These are phyloP conservation scores for Wickerhamiella hasegawae DNA, from an alignment of 805 yeast genomes.

Conservation along the genomic window DNA sequence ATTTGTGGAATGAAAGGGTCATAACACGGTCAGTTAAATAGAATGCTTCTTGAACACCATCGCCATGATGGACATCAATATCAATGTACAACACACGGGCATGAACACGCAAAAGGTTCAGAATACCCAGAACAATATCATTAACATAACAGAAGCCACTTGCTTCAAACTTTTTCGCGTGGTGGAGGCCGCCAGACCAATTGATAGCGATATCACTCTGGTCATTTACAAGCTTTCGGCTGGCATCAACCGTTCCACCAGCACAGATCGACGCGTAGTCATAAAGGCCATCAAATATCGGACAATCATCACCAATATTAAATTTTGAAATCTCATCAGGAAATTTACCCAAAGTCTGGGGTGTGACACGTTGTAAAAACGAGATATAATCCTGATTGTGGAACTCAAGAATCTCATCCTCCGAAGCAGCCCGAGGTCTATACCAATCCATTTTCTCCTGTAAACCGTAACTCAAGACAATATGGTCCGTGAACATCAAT, in stretches of 20 bases:
- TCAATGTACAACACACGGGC: slow-evolving; percentile 80
- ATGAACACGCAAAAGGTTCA: slow-evolving; percentile 63
- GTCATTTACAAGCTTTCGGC: slow-evolving; percentile 63
- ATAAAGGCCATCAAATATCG: slow-evolving; percentile 86
- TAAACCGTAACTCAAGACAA: slow-evolving; percentile 68
- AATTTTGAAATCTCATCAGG: slow-evolving; percentile 47
- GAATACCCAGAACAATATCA: slow-evolving; percentile 74
- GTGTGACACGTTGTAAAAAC: slow-evolving; percentile 61
- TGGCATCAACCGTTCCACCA: slow-evolving; percentile 84
- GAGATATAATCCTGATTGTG: slow-evolving; percentile 79
- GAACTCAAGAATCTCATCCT: slow-evolving; percentile 61
- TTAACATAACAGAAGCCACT: slow-evolving; percentile 84
- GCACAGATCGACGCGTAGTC: slow-evolving; percentile 73
- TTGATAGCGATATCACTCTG: slow-evolving; percentile 85
- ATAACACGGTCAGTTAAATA: slow-evolving; percentile 82
- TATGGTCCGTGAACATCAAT: slow-evolving; percentile 81
- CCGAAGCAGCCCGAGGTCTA: slow-evolving; percentile 67
- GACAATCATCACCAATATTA: slow-evolving; percentile 89
- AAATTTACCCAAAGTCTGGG: slow-evolving; percentile 48
- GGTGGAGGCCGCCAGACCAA: slow-evolving; percentile 89
- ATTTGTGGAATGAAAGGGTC: slow-evolving; percentile 83
- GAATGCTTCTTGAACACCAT: slow-evolving; percentile 90
- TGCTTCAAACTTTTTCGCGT: slow-evolving; percentile 81
- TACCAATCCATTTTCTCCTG: slow-evolving; percentile 85
- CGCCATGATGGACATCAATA: slow-evolving; percentile 88